Base-by-base conservation (phyloP, 192 early-diverging fungal species). In the Radiomyces spectabilis region DNA sequence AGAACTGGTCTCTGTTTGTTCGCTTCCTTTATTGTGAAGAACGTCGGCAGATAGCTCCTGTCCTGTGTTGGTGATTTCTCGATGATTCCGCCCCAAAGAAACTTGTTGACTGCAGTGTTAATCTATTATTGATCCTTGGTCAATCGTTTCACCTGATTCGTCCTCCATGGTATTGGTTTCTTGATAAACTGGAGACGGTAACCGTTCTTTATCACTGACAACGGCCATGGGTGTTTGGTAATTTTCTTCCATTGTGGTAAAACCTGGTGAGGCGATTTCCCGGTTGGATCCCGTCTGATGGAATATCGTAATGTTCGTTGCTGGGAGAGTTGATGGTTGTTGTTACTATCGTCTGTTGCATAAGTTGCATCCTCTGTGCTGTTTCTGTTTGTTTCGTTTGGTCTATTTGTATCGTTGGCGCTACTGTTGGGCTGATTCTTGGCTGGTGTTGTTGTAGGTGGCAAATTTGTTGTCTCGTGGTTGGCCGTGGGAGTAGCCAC, bases 21-120 rank as follows among this genome's bases (percentile, higher is more conserved):
- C 26, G n/a, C 24, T 33, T 51, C 58, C 40, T 60, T 39, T 10
- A 60, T 44, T 0, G 31, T 60, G 10, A 52, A 60, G 22, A 60
- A 26, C 0, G 24, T 40, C 13, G 58, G 52, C 9, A 60, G 39
- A n/a, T 16, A 60, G 0, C 38, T 7, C 12, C n/a, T 26, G 49
- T 32, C 21, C 13, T 60, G 49, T n/a, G 3, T 12, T 45, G 5
- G 58, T 4, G 49, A 60, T 1, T 0, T 2, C 35, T 60, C 40
- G 19, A 60, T 44, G 8, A 60, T 42, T 4, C 39, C 38, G 26
- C 16, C 25, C 8, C 22, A 0, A 1, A 60, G 46, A 33, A 60
- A 60, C 3, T 51, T 15, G 1, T 44, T 15, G 5, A 60, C 34
- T 15, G 29, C 33, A n/a, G n/a, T n/a, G n/a, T n/a, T n/a, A n/a